phyloP scores from a whole-genome alignment of 495 filamentous ascomycete species.

The Acidomyces sp. region DNA sequence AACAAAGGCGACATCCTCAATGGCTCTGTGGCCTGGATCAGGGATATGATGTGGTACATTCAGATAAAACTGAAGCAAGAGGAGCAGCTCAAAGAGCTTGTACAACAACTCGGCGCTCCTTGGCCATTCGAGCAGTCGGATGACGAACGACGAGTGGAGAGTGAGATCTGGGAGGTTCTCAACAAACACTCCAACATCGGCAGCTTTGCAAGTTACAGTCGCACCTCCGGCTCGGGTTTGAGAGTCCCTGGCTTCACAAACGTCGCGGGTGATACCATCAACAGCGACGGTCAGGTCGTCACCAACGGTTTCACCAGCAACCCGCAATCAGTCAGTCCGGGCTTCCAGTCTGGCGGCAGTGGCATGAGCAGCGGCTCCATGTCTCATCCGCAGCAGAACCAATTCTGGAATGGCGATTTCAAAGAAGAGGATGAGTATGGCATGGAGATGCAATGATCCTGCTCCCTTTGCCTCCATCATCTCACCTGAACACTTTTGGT shows the following conservation, averaged over 20 bases:
- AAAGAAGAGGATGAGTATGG: conserved; percentile 63
- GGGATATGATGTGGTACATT: conserved; percentile 94
- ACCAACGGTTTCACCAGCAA: conserved; percentile 50
- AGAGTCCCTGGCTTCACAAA: conserved; percentile 90
- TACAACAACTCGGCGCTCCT: conserved; percentile 54
- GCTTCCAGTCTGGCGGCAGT: conserved; percentile 46
- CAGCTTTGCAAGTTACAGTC: conserved; percentile 58
- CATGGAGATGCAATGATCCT: conserved; percentile 7
- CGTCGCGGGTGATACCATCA: conserved; percentile 62
- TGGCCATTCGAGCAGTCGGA: conserved; percentile 78
- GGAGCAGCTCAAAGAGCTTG: conserved; percentile 61
- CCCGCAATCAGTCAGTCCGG: conserved; percentile 59
- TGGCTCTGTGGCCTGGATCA: conserved; percentile 89
- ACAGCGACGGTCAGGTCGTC: conserved; percentile 45
- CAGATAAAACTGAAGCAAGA: conserved; percentile 79
- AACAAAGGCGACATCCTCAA: conserved; percentile 99
- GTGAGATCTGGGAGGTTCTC: conserved; percentile 74
- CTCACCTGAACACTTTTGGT: too few relatives aligned
- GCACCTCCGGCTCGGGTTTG: conserved; percentile 69
- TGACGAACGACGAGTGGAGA: conserved; percentile 89
- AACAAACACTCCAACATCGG: conserved; percentile 35
- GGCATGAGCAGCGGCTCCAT: conserved; percentile 38
- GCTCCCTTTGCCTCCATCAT: too few relatives aligned
- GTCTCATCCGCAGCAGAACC: conserved; percentile 29
- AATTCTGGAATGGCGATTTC: conserved; percentile 66